Conservation (phyloP, 129 eudicot species). For the Rutidosis leptorrhynchoides region DNA sequence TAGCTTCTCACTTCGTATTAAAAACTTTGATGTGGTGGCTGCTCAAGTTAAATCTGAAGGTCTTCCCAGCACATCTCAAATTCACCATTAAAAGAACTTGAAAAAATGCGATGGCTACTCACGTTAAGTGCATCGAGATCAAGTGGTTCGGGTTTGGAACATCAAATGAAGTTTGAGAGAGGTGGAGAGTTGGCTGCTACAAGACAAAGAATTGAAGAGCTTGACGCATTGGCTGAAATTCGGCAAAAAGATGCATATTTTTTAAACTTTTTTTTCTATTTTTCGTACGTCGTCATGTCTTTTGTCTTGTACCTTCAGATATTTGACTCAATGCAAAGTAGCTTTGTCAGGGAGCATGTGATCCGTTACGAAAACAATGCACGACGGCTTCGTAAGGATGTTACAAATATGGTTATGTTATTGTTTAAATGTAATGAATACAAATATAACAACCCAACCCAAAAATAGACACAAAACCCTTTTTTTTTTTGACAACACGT, state of each 20-base stretch:
- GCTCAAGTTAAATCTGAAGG: constrained; percentile 70
- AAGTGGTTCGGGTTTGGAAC: constrained; percentile 81
- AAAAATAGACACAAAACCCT: too few species aligned
- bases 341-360: constrained; percentile 98
- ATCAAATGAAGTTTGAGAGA: constrained; percentile 82
- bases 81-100: constrained; percentile 68
- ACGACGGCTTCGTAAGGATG: too few species aligned
- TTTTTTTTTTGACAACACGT: too few species aligned
- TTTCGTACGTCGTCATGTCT: neutral
- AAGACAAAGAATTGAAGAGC: constrained; percentile 81
- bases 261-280: neutral
- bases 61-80: constrained; percentile 40
- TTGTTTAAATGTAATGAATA: too few species aligned
- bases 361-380: too few species aligned
- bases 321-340: constrained; percentile 73
- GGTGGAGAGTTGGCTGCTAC: constrained; percentile 77
- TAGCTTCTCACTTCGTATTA: neutral
- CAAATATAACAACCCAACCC: too few species aligned
- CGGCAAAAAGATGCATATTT: constrained; percentile 82
- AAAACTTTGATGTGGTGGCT: constrained; percentile 37
- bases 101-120: constrained; percentile 79
- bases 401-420: too few species aligned
- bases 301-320: constrained; percentile 48
- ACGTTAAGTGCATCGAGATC: constrained; percentile 95
- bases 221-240: constrained; percentile 71